Percentiles rank a stretch among this genome's conserved stretches.
phyloP scores from a whole-genome alignment of 345 rosid genomes.

The Clausena lansium region DNA sequence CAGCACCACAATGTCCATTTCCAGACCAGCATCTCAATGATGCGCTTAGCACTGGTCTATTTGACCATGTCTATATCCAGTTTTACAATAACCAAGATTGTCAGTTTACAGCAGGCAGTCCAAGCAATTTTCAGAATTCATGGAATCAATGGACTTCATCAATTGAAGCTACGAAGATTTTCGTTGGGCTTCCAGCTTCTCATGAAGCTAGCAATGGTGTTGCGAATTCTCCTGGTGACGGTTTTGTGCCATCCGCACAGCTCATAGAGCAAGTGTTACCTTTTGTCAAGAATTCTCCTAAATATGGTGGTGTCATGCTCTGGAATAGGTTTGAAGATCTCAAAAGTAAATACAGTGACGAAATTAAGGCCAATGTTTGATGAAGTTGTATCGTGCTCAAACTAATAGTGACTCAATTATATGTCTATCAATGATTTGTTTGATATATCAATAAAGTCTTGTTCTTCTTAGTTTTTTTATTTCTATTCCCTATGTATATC shows the following conservation, averaged over 20 bases:
- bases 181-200: conserved; percentile 27
- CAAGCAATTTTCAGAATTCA: background rate
- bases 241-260: conserved; percentile 13
- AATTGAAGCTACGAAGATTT: background rate
- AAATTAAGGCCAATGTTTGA: conserved; percentile 14
- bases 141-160: conserved; percentile 18
- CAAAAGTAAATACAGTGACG: conserved; percentile 6
- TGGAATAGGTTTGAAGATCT: conserved; percentile 14
- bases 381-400: background rate
- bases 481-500: too few species aligned
- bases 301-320: conserved; percentile 29
- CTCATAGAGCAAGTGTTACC: conserved; percentile 22
- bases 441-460: too few species aligned
- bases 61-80: too few species aligned
- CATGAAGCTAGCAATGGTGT: conserved; percentile 13
- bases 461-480: too few species aligned
- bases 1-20: too few species aligned
- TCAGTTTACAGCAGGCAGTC: background rate
- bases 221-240: too few species aligned
- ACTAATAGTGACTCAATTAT: too few species aligned
- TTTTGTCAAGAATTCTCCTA: conserved; percentile 15
- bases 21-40: too few species aligned
- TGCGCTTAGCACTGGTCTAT: too few species aligned
- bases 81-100: conserved; percentile 4
- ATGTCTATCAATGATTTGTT: too few species aligned